Base-by-base conservation (phyloP, 1,284 basidiomycete genomes). In the Salmacisia buchloeana region DNA sequence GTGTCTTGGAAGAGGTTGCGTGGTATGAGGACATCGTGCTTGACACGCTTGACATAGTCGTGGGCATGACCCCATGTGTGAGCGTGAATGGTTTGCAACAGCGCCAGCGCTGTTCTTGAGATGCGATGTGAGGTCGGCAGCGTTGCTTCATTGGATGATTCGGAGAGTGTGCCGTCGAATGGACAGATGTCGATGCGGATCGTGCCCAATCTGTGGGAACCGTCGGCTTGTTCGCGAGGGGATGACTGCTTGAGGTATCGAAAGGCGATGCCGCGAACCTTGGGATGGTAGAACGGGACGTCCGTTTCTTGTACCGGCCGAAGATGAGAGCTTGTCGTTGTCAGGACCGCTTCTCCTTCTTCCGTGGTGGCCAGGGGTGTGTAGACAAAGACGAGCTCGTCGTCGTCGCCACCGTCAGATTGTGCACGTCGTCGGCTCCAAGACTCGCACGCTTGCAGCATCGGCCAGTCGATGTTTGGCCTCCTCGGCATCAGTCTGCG, bases 1-100 rank as follows among this genome's bases (percentile, higher is more conserved):
- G 94, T 80, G 77, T 97, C 93, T 72, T 96, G 93, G 74, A 93
- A 97, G 3, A 82, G 79, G 61, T 91, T 89, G 25, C 89, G 83
- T 0, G 87, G 84, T 2, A 96, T 85, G 18, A 97, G 73, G 15
- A 86, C 83, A 78, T 97, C 94, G 75, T 97, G 94, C 7, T 84
- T 76, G 0, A 94, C 88, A 1, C 92, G 86, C 77, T 97, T 97
- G 77, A 86, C 85, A 81, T 96, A 97, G 57, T 88, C 86, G 1
- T 86, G 87, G 68, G 87, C 74, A 2, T 85, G 84, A 4, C 94
- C 93, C 86, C 88, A 91, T 10, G 89, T 88, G 75, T 96, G 91
- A 52, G 90, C 86, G 79, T 92, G 88, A 21, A 94, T 79, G 0
- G 89, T 87, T 64, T 92, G 89, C 10, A 97, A 84, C 7, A 97